Percentiles rank a stretch among this genome's conserved stretches.
These are phyloP conservation scores for Zasmidium citrigriseum DNA, from an alignment of 2,329 filamentous ascomycete genomes.

Conservation along the genomic window DNA sequence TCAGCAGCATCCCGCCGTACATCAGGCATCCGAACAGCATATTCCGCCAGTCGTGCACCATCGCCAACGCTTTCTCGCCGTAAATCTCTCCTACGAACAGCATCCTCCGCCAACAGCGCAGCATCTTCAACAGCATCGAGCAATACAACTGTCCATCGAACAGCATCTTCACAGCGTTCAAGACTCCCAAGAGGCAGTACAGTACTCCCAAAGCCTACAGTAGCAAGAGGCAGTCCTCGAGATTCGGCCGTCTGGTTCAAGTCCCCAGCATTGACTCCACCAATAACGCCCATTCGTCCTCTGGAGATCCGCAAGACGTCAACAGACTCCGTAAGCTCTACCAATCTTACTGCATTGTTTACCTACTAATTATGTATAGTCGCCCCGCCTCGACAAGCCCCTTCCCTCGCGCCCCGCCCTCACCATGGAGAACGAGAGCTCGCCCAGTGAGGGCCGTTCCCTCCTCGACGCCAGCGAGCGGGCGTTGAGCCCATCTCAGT, in stretches of 20 bases:
- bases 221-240: neutral
- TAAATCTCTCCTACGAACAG: too few relatives aligned
- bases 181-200: too few relatives aligned
- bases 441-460: conserved; percentile 40
- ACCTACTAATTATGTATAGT: neutral
- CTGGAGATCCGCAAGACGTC: neutral
- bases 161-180: too few relatives aligned
- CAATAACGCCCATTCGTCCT: neutral
- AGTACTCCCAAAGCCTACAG: too few relatives aligned
- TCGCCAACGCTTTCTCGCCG: too few relatives aligned
- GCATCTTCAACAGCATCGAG: too few relatives aligned
- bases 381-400: conserved; percentile 34
- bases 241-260: neutral
- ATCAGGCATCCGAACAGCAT: too few relatives aligned
- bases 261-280: too few relatives aligned
- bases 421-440: conserved; percentile 32
- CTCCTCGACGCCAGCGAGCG: conserved; percentile 42
- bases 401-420: conserved; percentile 41
- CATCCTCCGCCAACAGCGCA: too few relatives aligned
- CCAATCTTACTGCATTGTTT: neutral
- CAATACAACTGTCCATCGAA: too few relatives aligned
- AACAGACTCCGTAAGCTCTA: neutral
- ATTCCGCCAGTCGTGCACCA: too few relatives aligned
- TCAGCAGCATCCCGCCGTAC: too few relatives aligned
- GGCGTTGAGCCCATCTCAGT: neutral